Evolutionary conservation across 768 basidiomycete species (phyloP).

Genomic region (Leccinum subtestaceum): DNA sequence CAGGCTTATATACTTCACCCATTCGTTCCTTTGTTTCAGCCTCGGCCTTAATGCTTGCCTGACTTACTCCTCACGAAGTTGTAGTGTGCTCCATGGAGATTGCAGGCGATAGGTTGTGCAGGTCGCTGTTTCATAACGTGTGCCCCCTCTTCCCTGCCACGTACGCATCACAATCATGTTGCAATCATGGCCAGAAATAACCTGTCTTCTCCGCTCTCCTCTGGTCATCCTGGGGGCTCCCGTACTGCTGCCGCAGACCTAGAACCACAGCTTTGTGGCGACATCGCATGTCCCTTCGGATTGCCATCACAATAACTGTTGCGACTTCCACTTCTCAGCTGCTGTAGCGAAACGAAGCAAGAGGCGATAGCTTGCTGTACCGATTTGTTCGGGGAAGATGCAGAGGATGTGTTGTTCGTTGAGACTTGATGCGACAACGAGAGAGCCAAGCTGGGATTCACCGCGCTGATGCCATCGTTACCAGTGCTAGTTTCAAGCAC

Average conservation of each 20-base stretch:
- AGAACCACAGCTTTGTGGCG: neutral
- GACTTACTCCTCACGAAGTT: neutral
- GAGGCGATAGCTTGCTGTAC: neutral
- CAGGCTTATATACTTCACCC: conserved; percentile 2
- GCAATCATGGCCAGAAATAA: neutral
- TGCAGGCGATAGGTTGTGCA: neutral
- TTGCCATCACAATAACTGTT: neutral
- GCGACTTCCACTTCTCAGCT: neutral
- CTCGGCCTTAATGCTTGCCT: neutral
- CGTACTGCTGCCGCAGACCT: neutral
- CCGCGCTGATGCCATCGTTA: conserved; percentile 2
- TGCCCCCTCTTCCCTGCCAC: neutral
- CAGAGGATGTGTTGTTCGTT: neutral
- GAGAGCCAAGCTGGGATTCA: neutral
- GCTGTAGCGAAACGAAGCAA: neutral
- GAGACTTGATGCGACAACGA: neutral
- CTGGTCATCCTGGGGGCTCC: neutral
- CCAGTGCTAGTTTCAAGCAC: neutral
- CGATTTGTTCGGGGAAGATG: neutral
- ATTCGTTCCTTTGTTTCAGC: neutral
- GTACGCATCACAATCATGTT: conserved; percentile 1
- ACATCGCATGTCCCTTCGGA: neutral
- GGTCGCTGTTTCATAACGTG: neutral
- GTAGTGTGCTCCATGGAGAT: conserved; percentile 1
- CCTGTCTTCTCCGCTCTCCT: neutral